Evolutionary conservation across 176 grass and related monocot species (phyloP).

Genomic region (Carex parvula): DNA sequence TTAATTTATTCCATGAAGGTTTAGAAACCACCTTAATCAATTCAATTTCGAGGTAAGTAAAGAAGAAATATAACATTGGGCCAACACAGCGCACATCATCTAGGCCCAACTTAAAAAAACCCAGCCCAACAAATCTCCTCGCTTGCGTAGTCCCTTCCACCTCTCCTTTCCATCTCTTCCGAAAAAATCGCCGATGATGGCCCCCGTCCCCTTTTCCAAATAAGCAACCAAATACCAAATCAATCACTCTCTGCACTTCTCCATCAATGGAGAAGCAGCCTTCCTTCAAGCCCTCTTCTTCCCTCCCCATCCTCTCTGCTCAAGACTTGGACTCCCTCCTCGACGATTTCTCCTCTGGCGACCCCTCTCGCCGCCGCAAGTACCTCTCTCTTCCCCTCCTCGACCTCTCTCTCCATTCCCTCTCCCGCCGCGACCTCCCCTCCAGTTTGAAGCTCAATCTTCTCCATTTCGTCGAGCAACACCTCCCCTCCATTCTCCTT

Average conservation of each 20-base stretch:
- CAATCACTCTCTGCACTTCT: background rate
- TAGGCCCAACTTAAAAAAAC: background rate
- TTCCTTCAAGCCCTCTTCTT: background rate
- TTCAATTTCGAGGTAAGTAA: too few relatives aligned
- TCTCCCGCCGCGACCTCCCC: slow-evolving; percentile 80
- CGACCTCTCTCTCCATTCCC: slow-evolving; percentile 62
- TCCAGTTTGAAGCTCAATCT: slow-evolving; percentile 43
- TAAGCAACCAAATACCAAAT: background rate
- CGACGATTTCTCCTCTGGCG: slow-evolving; percentile 57
- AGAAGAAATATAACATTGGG: too few relatives aligned
- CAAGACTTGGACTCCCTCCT: slow-evolving; percentile 68
- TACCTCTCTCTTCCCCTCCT: slow-evolving; percentile 69
- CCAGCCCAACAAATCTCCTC: background rate
- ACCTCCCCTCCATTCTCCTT: slow-evolving; percentile 32
- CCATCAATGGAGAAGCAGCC: slow-evolving; percentile 54
- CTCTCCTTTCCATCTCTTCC: background rate
- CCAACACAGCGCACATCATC: background rate
- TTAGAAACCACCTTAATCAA: too few relatives aligned
- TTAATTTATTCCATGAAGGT: too few relatives aligned
- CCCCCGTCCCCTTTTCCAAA: background rate
- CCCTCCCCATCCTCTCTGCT: slow-evolving; percentile 35
- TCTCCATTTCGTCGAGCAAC: slow-evolving; percentile 51
- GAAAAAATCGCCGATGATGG: background rate
- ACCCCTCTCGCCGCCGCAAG: slow-evolving; percentile 33
- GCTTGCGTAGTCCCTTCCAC: background rate